Conservation (phyloP, 805 yeast genomes). For the Ogataea methanolica region DNA sequence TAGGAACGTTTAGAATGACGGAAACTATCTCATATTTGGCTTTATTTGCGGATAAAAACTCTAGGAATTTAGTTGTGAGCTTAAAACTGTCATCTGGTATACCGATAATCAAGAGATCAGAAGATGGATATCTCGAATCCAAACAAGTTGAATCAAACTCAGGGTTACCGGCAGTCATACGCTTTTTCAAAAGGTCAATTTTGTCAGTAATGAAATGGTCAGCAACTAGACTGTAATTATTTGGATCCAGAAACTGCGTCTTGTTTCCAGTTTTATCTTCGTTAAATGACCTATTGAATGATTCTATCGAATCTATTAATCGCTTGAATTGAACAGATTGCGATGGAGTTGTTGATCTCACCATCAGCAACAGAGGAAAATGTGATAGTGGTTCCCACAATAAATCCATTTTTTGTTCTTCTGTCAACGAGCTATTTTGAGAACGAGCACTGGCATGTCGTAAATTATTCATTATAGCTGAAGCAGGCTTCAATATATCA, state of each 20-base stretch:
- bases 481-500: slow-evolving; percentile 1
- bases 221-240: slow-evolving; percentile 13
- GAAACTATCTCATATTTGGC: slow-evolving; percentile 10
- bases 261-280: background rate
- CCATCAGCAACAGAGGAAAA: slow-evolving; percentile 18
- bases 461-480: background rate
- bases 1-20: slow-evolving; percentile 20
- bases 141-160: slow-evolving; percentile 1
- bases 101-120: slow-evolving; percentile 9
- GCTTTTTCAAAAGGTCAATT: slow-evolving; percentile 3
- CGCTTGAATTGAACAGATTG: slow-evolving; percentile 13
- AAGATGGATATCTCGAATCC: background rate
- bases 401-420: background rate
- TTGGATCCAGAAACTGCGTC: slow-evolving; percentile 15
- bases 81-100: slow-evolving; percentile 15
- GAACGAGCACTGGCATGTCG: background rate
- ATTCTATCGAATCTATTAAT: slow-evolving; percentile 17
- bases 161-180: background rate
- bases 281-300: slow-evolving; percentile 12
- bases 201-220: slow-evolving; percentile 17
- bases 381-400: slow-evolving; percentile 10
- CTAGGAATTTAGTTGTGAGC: slow-evolving; percentile 5
- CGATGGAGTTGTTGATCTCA: slow-evolving; percentile 7
- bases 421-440: background rate
- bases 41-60: slow-evolving; percentile 4